Evolutionary conservation across 495 filamentous ascomycete species (phyloP), one percentile per base, ranked within the genome.

Genomic region (Penicillium lividum): DNA sequence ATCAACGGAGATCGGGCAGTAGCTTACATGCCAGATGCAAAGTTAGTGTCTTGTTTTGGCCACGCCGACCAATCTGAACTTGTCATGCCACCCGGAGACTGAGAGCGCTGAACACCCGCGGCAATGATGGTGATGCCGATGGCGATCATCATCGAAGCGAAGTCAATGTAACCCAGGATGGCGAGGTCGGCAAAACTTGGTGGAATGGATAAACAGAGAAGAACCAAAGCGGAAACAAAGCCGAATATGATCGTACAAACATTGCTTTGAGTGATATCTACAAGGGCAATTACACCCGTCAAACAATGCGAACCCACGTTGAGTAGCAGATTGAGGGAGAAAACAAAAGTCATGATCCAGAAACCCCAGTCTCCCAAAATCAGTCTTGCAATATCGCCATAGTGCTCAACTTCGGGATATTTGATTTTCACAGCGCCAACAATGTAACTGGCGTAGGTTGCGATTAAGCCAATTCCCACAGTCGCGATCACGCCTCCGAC

Each of bases 381-480:
- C 36, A 91, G 63, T 18, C 73, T 66, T 13, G 84, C 83, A 15
- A 78, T 86, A 64, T 91, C 86, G 16, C 83, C 82, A 56, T 89
- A 86, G 65, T 84, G 80, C 54, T 80, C 67, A 13, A 90, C 79
- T 11, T 83, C 66, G 0, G 87, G 88, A 64, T 82, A 84, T 53
- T 75, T 77, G 30, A 86, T 36, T 66, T 88, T 89, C 52, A 91
- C 82, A 66, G 88, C 84, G 27, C 84, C 86, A 57, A 90, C 77
- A 40, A 88, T 75, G 53, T 84, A 87, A 61, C 84, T 84, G 30
- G 85, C 86, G 69, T 90, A 91, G 48, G 84, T 84, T 42, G 87
- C 84, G 16, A 88, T 56, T 13, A 88, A 55, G 7, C 87, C 88
- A 11, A 88, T 58, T 27, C 70, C 63, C 30, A 87, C 63, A 11